Base-by-base conservation (phyloP, 805 yeast species). In the Candida fluviatilis region DNA sequence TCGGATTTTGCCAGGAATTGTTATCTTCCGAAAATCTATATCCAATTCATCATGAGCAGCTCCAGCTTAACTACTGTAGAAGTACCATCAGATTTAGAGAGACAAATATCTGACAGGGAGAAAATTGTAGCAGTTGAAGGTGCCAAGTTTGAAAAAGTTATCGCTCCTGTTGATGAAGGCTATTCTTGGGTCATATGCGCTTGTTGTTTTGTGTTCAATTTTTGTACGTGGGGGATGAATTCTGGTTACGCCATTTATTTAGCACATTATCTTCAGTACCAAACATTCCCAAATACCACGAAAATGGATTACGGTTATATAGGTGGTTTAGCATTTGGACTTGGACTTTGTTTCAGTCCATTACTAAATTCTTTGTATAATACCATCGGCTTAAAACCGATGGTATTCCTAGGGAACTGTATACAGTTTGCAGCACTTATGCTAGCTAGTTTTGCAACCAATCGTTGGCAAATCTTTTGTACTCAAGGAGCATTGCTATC, bases 161-260 rank as follows among this genome's bases (percentile, higher is more conserved):
- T 24, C 8, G 37, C 41, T 8, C 47, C 44, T 15, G 42, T 48
- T 16, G 90, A 83, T 54, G 82, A 79, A 31, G 88, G 88, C 2
- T 72, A 76, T 40, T 87, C 84, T 2, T 80, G 87, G 84, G 77
- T 82, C 0, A 66, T 80, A 15, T 72, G 75, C 11, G 42, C 73
- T 12, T 76, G 79, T 11, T 70, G 75, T 3, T 60, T 69, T 19
- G 36, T 77, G 3, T 60, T 78, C 29, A 76, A 78, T 54, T 73
- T 78, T 45, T 66, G 74, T 27, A 75, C 86, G 0, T 84, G 91
- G 90, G 93, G 93, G 12, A 73, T 83, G 46, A 82, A 82, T 46
- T 63, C 78, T 5, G 83, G 81, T 3, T 84, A 71, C 52, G 82
- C 87, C 19, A 71, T 84, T 4, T 81, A 78, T 46, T 60, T 83